Conservation (phyloP, 1,284 basidiomycete genomes). For the Anthracocystis setariae region DNA sequence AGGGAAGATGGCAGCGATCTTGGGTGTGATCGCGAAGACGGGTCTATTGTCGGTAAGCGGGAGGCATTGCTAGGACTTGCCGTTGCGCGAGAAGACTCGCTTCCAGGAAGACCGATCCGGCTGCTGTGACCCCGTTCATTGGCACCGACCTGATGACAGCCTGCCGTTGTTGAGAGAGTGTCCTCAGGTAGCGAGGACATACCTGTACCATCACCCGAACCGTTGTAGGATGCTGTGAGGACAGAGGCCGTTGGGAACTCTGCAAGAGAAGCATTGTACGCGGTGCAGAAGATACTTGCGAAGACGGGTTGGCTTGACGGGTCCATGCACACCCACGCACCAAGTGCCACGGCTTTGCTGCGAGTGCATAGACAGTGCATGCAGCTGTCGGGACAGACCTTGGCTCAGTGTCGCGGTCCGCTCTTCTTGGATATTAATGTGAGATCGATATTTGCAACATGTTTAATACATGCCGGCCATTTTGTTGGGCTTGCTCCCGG, state of each 20-base stretch:
- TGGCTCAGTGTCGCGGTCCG: too few species aligned
- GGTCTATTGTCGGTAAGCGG: background rate
- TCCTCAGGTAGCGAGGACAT: slow-evolving; percentile 21
- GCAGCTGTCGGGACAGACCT: too few species aligned
- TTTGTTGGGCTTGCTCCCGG: too few species aligned
- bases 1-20: slow-evolving; percentile 10
- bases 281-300: background rate
- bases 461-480: background rate
- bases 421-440: background rate
- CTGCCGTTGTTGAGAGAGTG: slow-evolving; percentile 1
- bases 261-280: background rate
- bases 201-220: slow-evolving; percentile 4
- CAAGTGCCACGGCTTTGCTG: background rate
- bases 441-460: slow-evolving; percentile 3
- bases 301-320: background rate
- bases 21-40: slow-evolving; percentile 2
- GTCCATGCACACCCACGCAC: background rate
- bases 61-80: background rate
- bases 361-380: slow-evolving; percentile 8
- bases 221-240: background rate
- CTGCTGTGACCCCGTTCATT: slow-evolving; percentile 36
- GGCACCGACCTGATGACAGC: background rate
- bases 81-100: background rate
- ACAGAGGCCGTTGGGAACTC: background rate
- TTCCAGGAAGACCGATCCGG: slow-evolving; percentile 17